Evolutionary conservation across 345 rosid genomes (phyloP).

Genomic region (Euclidium syriacum): DNA sequence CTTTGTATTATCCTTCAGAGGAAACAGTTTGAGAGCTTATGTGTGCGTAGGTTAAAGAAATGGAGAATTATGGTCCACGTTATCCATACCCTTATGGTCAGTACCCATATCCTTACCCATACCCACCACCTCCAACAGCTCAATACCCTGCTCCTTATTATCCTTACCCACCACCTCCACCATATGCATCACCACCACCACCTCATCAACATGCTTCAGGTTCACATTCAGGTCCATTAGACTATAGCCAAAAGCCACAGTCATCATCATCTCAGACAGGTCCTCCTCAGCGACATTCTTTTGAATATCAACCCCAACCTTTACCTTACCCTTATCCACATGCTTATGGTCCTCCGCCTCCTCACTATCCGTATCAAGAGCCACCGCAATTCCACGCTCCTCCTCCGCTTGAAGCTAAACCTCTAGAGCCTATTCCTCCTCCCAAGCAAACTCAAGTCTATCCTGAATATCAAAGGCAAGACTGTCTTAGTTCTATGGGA

Average conservation of each 20-base stretch:
- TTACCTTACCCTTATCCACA: too few species aligned
- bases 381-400: constrained; percentile 43
- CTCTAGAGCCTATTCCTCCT: constrained; percentile 27
- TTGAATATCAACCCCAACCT: constrained; percentile 16
- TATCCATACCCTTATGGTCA: constrained; percentile 35
- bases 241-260: constrained; percentile 32
- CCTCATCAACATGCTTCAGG: constrained; percentile 12
- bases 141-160: constrained; percentile 26
- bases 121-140: constrained; percentile 23
- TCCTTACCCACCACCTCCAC: constrained; percentile 36
- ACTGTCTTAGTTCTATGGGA: constrained; percentile 24
- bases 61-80: constrained; percentile 15
- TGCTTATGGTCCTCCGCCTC: too few species aligned
- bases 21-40: too few species aligned
- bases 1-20: too few species aligned
- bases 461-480: too few species aligned
- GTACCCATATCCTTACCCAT: constrained; percentile 47
- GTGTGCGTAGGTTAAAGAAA: too few species aligned
- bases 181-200: constrained; percentile 15
- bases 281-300: constrained; percentile 20
- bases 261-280: constrained; percentile 22
- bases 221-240: constrained; percentile 34
- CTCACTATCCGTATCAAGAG: constrained; percentile 39
- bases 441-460: too few species aligned
- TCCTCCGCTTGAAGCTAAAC: constrained; percentile 36